These are phyloP conservation scores for Pestalotiopsis sp. DNA, from an alignment of 2,329 filamentous ascomycete genomes.

Conservation along the genomic window DNA sequence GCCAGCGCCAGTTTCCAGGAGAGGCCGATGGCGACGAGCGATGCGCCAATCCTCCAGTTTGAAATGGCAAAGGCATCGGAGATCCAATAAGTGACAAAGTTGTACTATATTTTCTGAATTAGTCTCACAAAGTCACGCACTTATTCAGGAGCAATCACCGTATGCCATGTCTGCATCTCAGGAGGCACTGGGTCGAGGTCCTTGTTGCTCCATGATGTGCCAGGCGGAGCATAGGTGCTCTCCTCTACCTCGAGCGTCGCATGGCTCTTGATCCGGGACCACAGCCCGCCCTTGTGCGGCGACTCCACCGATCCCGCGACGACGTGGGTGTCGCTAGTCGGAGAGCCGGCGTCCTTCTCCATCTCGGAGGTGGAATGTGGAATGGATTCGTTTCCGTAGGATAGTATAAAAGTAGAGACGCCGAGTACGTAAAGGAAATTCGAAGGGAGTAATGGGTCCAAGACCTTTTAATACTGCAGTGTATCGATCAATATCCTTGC, in stretches of 20 bases:
- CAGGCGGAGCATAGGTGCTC: constrained; percentile 16
- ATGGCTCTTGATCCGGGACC: constrained; percentile 13
- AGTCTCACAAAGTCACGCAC: not conserved
- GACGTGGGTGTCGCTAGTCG: constrained; percentile 3
- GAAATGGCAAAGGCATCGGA: constrained; percentile 21
- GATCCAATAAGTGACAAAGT: constrained; percentile 22
- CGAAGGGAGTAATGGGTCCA: not conserved
- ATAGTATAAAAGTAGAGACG: not conserved
- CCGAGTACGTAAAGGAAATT: constrained; percentile 9
- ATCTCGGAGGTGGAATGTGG: not conserved
- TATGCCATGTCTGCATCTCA: constrained; percentile 12
- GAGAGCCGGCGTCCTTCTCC: not conserved
- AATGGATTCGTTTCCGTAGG: not conserved
- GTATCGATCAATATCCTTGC: not conserved
- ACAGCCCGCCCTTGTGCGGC: not conserved
- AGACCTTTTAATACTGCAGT: not conserved
- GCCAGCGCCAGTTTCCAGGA: constrained; percentile 21
- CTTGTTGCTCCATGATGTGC: constrained; percentile 15
- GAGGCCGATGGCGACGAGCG: constrained; percentile 20
- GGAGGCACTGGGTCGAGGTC: constrained; percentile 15
- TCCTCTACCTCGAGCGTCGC: constrained; percentile 16
- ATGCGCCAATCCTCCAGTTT: constrained; percentile 22
- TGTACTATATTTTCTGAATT: not conserved
- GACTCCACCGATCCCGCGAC: constrained; percentile 15
- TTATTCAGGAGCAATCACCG: not conserved